Evolutionary conservation across 2,329 filamentous ascomycete genomes (phyloP), one percentile per base, ranked within the genome.

Genomic region (Tolypocladium nubicola): DNA sequence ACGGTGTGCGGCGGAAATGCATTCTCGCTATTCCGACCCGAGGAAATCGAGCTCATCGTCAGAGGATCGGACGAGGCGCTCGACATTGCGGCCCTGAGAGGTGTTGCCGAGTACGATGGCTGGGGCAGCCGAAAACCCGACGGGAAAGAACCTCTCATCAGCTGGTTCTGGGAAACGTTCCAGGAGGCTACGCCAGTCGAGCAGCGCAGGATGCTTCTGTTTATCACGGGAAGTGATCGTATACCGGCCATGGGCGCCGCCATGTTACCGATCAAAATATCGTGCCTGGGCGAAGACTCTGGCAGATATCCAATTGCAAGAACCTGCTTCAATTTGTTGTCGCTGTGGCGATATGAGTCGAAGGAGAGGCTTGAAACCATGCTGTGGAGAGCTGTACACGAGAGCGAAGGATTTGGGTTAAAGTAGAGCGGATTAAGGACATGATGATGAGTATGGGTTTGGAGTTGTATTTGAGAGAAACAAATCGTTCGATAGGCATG

Each of bases 131-230:
- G 71, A 41, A 79, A 80, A 45, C 79, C 82, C 5, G 78, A 78
- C 10, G 80, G 83, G 11, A 73, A 71, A 0, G 86, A 92, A 57
- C 82, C 85, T 0, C 85, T 88, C 8, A 76, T 96, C 21, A 73
- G 75, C 45, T 97, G 91, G 91, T 96, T 97, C 74, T 97, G 92
- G 92, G 81, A 90, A 55, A 82, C 86, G 19, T 94, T 96, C 63
- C 78, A 83, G 61, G 75, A 77, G 39, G 85, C 89, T 0, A 73
- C 76, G 0, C 80, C 88, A 0, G 73, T 76, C 47, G 83, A 89
- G 59, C 92, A 96, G 71, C 81, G 90, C 38, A 88, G 86, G 68
- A 76, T 97, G 52, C 75, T 97, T 5, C 84, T 86, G 4, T 97
- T 97, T 68, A 87, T 97, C 62, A 96, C 92, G 0, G 90, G 91